Evolutionary conservation across 305 asterid genomes (phyloP).

Genomic region (Euphrasia arctica): DNA sequence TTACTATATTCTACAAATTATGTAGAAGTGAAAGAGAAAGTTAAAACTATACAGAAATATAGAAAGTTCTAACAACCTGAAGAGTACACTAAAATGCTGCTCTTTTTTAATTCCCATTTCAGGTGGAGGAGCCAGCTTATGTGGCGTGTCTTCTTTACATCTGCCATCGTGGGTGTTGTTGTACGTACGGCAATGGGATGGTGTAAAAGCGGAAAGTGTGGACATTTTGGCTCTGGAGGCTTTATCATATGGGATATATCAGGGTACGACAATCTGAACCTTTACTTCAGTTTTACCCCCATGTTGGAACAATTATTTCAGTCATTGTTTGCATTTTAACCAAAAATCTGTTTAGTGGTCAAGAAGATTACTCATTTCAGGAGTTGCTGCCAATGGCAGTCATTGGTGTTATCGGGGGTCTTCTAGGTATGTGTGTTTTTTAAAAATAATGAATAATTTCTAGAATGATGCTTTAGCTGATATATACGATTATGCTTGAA

Average conservation of each 20-base stretch:
- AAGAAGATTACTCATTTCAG: constrained; percentile 95
- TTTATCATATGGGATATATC: constrained; percentile 97
- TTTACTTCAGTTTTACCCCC: constrained; percentile 24
- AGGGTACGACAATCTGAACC: constrained; percentile 55
- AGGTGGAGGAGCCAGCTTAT: constrained; percentile 99
- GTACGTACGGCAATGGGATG: constrained; percentile 97
- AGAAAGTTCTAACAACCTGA: constrained; percentile 10
- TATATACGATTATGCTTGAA: constrained; percentile 18
- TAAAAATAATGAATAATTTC: constrained; percentile 19
- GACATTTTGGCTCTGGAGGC: constrained; percentile 99
- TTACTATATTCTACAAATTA: background rate
- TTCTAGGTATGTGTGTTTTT: constrained; percentile 64
- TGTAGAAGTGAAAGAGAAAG: constrained; percentile 1
- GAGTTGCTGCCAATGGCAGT: constrained; percentile 96
- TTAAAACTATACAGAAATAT: constrained; percentile 15
- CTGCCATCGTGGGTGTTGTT: constrained; percentile 97
- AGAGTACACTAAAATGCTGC: constrained; percentile 16
- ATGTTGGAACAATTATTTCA: constrained; percentile 22
- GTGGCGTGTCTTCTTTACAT: constrained; percentile 99
- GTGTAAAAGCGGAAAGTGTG: constrained; percentile 98
- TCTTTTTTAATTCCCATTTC: constrained; percentile 26
- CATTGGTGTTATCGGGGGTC: constrained; percentile 95
- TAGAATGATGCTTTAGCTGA: constrained; percentile 24
- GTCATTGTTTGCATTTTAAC: constrained; percentile 36
- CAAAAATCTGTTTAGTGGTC: constrained; percentile 69